Conservation (phyloP, 1,284 basidiomycete species). For the Trametes versicolor region DNA sequence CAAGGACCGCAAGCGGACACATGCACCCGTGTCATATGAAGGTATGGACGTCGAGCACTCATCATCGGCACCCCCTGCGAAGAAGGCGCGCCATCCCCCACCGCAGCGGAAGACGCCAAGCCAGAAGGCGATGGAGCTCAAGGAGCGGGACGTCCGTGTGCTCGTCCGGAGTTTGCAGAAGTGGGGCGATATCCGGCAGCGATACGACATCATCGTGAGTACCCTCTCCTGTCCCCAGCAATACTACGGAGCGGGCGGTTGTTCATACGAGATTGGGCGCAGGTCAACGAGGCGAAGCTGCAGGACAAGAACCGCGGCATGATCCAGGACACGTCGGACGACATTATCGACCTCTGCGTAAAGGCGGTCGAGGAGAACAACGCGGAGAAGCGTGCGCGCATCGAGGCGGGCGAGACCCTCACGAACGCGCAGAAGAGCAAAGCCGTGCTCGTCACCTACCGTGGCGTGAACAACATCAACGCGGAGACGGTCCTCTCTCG, state of each 20-base stretch:
- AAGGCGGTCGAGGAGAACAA: conserved; percentile 89
- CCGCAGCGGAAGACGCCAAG: conserved; percentile 85
- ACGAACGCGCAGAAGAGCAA: conserved; percentile 93
- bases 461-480: conserved; percentile 93
- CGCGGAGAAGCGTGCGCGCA: conserved; percentile 77
- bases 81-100: conserved; percentile 76
- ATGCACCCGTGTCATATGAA: conserved; percentile 90
- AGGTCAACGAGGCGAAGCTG: conserved; percentile 94
- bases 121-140: conserved; percentile 95
- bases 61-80: conserved; percentile 63
- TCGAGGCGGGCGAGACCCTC: conserved; percentile 86
- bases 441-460: conserved; percentile 92
- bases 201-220: conserved; percentile 93
- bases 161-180: conserved; percentile 95
- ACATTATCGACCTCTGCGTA: conserved; percentile 89
- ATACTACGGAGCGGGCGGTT: conserved; percentile 4
- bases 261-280: conserved; percentile 24
- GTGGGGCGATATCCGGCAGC: conserved; percentile 97
- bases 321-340: conserved; percentile 92
- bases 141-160: conserved; percentile 96
- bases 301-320: conserved; percentile 95
- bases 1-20: conserved; percentile 83
- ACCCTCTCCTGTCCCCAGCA: neutral
- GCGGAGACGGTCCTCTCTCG: conserved; percentile 96
- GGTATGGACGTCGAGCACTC: conserved; percentile 90